Conservation (phyloP, 192 early-diverging fungal genomes). For the Gaertneriomyces sp. region DNA sequence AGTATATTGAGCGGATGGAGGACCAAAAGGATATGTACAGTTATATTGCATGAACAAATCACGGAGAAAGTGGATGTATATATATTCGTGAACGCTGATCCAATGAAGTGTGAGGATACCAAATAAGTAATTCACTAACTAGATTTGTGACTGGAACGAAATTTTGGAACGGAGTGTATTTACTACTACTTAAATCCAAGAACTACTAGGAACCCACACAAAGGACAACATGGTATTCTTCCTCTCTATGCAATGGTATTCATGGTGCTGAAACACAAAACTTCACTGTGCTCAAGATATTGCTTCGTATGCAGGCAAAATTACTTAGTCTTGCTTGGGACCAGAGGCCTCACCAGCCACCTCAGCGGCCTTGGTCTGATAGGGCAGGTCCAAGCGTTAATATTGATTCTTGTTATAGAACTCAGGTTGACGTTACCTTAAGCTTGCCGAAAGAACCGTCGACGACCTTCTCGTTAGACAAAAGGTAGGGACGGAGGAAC, state of each 20-base stretch:
- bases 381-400: neutral
- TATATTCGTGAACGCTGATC: too few species aligned
- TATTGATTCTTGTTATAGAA: neutral
- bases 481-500: constrained; percentile 72
- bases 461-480: constrained; percentile 45
- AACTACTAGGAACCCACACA: too few species aligned
- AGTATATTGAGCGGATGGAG: constrained; percentile 86
- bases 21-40: constrained; percentile 71
- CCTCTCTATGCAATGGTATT: too few species aligned
- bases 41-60: constrained; percentile 19
- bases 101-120: too few species aligned
- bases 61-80: too few species aligned
- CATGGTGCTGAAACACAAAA: too few species aligned
- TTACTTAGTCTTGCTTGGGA: constrained; percentile 9
- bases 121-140: too few species aligned
- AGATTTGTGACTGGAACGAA: too few species aligned
- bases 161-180: too few species aligned
- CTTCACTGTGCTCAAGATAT: too few species aligned
- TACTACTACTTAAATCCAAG: too few species aligned
- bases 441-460: constrained; percentile 43
- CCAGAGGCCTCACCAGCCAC: neutral
- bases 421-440: constrained; percentile 14
- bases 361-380: constrained; percentile 1
- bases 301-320: neutral
- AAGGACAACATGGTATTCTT: too few species aligned